Percentiles rank a stretch among this genome's conserved stretches.
phyloP scores from a whole-genome alignment of 345 rosid genomes.

The Euclidium syriacum region DNA sequence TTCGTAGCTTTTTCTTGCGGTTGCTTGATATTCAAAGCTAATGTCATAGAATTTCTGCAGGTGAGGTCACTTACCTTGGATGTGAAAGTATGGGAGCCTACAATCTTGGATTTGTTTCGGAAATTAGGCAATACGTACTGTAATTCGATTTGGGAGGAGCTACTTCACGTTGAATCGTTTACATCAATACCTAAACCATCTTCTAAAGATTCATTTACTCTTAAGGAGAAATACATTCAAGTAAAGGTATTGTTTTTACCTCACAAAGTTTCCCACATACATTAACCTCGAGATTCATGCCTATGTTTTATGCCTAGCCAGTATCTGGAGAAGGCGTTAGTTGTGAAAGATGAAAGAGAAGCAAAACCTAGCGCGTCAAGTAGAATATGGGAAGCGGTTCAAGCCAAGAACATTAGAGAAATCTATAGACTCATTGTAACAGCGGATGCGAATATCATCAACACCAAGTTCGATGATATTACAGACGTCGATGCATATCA shows the following conservation, averaged over 20 bases:
- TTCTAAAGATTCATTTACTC: constrained; percentile 40
- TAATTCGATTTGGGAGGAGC: constrained; percentile 78
- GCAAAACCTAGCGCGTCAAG: constrained; percentile 24
- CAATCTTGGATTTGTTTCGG: constrained; percentile 60
- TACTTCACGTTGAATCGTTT: constrained; percentile 35
- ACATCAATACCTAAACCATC: constrained; percentile 53
- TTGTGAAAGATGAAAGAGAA: constrained; percentile 37
- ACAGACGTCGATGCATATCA: constrained; percentile 33
- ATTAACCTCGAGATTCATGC: background rate
- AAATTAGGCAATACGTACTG: constrained; percentile 70
- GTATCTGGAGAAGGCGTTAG: constrained; percentile 67
- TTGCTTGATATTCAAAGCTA: background rate
- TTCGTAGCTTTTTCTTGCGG: background rate
- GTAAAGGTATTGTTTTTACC: constrained; percentile 50
- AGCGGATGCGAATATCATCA: constrained; percentile 40
- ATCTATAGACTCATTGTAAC: constrained; percentile 62
- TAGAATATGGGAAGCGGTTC: constrained; percentile 71
- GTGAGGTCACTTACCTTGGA: constrained; percentile 82
- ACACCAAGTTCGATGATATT: constrained; percentile 54
- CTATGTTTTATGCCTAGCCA: constrained; percentile 26
- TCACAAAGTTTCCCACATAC: background rate
- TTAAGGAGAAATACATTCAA: constrained; percentile 70
- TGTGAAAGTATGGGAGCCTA: constrained; percentile 89
- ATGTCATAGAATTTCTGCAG: constrained; percentile 35
- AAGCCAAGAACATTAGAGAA: constrained; percentile 52